phyloP scores from a whole-genome alignment of 2,329 filamentous ascomycete genomes.

The Colletotrichum falcatum region DNA sequence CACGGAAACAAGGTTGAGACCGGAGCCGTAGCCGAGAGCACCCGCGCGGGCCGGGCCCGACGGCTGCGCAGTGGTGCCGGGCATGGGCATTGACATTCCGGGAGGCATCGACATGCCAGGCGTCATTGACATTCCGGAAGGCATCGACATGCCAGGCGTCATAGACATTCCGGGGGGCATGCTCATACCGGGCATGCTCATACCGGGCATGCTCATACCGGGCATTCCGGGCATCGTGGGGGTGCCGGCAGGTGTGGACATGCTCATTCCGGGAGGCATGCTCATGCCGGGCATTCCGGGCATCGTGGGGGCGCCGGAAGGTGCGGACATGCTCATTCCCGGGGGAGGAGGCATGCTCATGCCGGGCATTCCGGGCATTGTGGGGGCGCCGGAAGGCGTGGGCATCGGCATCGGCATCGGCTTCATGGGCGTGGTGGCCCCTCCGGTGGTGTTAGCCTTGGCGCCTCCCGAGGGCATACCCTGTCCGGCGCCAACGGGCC shows the following conservation, averaged over 20 bases:
- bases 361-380: constrained; percentile 25
- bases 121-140: constrained; percentile 26
- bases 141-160: constrained; percentile 28
- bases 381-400: constrained; percentile 11
- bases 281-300: constrained; percentile 32
- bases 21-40: constrained; percentile 1
- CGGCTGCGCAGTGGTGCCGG: constrained; percentile 27
- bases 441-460: constrained; percentile 20
- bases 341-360: constrained; percentile 30
- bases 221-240: too few relatives aligned
- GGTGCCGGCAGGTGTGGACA: too few relatives aligned
- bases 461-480: constrained; percentile 23
- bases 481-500: constrained; percentile 37
- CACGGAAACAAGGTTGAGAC: constrained; percentile 13
- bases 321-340: constrained; percentile 29
- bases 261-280: constrained; percentile 35
- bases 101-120: constrained; percentile 29
- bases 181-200: constrained; percentile 34
- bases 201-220: constrained; percentile 29
- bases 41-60: constrained; percentile 19
- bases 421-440: constrained; percentile 4
- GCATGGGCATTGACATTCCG: constrained; percentile 33
- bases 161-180: constrained; percentile 23
- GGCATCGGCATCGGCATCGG: constrained; percentile 20
- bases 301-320: too few relatives aligned